Base-by-base conservation (phyloP, 2,329 filamentous ascomycete species). In the Clathrospora elynae region DNA sequence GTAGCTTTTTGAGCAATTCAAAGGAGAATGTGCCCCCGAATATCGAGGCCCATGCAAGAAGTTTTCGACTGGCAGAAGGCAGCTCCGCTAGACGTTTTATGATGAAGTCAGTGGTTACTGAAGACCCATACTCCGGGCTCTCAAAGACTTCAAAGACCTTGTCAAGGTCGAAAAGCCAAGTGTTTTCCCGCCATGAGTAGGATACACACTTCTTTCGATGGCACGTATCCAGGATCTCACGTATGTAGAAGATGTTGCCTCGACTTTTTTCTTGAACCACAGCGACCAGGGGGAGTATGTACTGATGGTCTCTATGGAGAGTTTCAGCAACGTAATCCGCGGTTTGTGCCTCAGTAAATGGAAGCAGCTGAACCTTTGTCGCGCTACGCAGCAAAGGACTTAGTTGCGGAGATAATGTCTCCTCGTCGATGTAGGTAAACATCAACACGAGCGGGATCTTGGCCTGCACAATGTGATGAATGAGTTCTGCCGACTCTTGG, bases 201-300 rank as follows among this genome's bases (percentile, higher is more conserved):
- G 85, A 95, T 35, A 96, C 87, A 66, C 88, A 95, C 55, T 86
- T 86, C 63, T 89, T 93, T 26, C 88, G 83, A 66, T 95, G 85
- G 65, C 89, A 95, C 3, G 87, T 86, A 61, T 88, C 88, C 4
- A 96, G 79, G 80, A 96, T 95, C 71, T 96, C 89, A 41, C 89
- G 81, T 67, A 96, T 87, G 61, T 93, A 95, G 61, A 96, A 96
- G 0, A 90, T 86, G 49, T 95, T 96, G 1, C 91, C 91, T 17
- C 82, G 82, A 6, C 88, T 92, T 72, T 93, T 95, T 60, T 92
- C 90, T 66, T 95, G 88, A 5, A 96, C 83, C 7, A 96, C 88
- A 5, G 90, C 82, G 2, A 88, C 87, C 12, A 97, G 75, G 0
- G 90, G 85, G 1, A 88, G 74, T 1, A 93, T 81, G 32, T 90